phyloP scores from a whole-genome alignment of 2,329 filamentous ascomycete species.

The Beauveria bassiana region DNA sequence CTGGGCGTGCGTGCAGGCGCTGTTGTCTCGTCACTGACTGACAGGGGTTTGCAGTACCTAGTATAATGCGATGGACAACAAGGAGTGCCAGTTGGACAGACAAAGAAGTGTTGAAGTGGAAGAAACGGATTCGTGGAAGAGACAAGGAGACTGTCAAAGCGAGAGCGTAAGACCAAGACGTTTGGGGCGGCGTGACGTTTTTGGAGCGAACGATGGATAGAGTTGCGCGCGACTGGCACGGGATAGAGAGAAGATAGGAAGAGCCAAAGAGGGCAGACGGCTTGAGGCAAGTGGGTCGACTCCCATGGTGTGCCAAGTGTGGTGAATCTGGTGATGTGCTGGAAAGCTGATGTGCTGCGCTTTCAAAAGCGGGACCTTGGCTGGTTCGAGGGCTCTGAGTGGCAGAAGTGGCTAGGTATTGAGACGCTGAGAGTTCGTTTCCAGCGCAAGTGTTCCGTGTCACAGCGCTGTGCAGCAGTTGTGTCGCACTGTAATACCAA shows the following conservation, averaged over 20 bases:
- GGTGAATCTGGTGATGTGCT: not conserved
- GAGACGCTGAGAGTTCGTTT: not conserved
- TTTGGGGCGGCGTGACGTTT: not conserved
- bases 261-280: not conserved
- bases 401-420: not conserved
- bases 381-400: too few species aligned
- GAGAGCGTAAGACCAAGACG: not conserved
- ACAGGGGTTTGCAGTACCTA: not conserved
- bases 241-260: not conserved
- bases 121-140: not conserved
- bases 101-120: not conserved
- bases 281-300: constrained; percentile 1
- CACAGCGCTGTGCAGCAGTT: not conserved
- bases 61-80: not conserved
- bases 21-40: constrained; percentile 4
- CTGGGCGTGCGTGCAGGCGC: not conserved
- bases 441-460: not conserved
- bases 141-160: not conserved
- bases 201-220: not conserved
- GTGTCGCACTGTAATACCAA: not conserved
- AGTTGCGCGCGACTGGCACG: not conserved
- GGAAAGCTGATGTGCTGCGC: not conserved
- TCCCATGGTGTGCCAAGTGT: not conserved
- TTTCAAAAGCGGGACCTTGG: not conserved
- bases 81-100: not conserved